These are phyloP conservation scores for Leccinum disarticulatum DNA, from an alignment of 768 basidiomycete genomes.

Conservation along the genomic window DNA sequence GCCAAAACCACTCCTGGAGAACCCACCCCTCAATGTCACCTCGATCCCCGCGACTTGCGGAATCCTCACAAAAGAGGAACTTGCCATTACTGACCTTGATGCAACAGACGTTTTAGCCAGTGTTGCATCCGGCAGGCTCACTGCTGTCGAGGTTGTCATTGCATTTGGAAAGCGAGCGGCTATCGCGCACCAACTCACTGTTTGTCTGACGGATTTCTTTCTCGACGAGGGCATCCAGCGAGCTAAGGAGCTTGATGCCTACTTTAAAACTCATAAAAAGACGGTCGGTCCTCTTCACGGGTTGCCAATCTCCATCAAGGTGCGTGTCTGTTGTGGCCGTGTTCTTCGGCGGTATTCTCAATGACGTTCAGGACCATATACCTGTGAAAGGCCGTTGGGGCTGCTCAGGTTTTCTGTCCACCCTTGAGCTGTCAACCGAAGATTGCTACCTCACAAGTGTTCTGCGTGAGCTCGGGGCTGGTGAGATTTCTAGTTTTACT, in stretches of 20 bases:
- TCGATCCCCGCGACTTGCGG: constrained; percentile 33
- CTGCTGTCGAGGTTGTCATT: constrained; percentile 39
- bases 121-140: constrained; percentile 31
- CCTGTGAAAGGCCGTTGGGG: constrained; percentile 41
- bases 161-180: constrained; percentile 53
- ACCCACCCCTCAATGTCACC: constrained; percentile 34
- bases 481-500: constrained; percentile 17
- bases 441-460: constrained; percentile 34
- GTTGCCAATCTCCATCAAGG: constrained; percentile 41
- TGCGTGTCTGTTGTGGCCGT: constrained; percentile 9
- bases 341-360: background rate
- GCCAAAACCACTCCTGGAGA: constrained; percentile 16
- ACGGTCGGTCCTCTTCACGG: constrained; percentile 46
- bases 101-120: constrained; percentile 33
- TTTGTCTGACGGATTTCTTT: constrained; percentile 45
- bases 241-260: constrained; percentile 43
- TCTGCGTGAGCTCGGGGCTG: constrained; percentile 43
- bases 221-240: constrained; percentile 41
- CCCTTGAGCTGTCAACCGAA: constrained; percentile 25
- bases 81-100: constrained; percentile 37
- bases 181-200: constrained; percentile 48
- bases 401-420: constrained; percentile 36
- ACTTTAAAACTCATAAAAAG: constrained; percentile 37
- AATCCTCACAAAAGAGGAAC: constrained; percentile 31
- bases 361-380: constrained; percentile 36